Evolutionary conservation across 805 yeast species (phyloP), one percentile per base, ranked within the genome.

Genomic region (Ogataea methanolica): DNA sequence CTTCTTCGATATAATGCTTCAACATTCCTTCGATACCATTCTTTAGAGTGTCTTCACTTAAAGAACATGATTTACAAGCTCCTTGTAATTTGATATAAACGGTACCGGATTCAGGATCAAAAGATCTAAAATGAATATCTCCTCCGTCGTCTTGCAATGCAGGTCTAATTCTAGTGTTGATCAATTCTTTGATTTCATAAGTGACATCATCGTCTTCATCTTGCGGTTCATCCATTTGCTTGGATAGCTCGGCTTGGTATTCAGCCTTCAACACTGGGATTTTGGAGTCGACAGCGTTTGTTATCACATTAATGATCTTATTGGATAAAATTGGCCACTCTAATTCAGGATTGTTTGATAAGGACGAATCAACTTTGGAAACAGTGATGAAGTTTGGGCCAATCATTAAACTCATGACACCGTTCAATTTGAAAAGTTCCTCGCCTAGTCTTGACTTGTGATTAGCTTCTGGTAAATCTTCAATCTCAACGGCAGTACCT

Each of bases 71-170:
- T 59, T 86, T 74, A 60, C 89, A 83, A 1, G 88, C 88, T 33
- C 89, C 89, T 61, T 76, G 76, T 44, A 83, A 70, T 61, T 76
- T 76, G 56, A 83, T 71, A 46, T 69, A 73, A 1, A 82, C 88
- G 0, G 76, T 72, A 8, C 89, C 89, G 3, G 70, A 60, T 7
- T 74, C 74, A n/a, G 59, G 61, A 51, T 79, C 82, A 58, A 83
- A 82, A 1, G 71, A 69, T 33, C 83, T 80, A 65, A 82, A 83
- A 56, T 82, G 87, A 40, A 83, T 76, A 58, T 83, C 89, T 5
- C 89, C 89, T 41, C 89, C 89, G 58, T 83, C 89, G 50, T 83
- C 89, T 60, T 82, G 87, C 51, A 83, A 74, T 0, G 88, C 88
- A 1, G 89, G 89, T 61, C 85, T 74, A 42, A 83, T 83, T 59